Evolutionary conservation across 208 protist species (phyloP), one percentile per base, ranked within the genome.

Genomic region (Jaenimonas drosophilae): DNA sequence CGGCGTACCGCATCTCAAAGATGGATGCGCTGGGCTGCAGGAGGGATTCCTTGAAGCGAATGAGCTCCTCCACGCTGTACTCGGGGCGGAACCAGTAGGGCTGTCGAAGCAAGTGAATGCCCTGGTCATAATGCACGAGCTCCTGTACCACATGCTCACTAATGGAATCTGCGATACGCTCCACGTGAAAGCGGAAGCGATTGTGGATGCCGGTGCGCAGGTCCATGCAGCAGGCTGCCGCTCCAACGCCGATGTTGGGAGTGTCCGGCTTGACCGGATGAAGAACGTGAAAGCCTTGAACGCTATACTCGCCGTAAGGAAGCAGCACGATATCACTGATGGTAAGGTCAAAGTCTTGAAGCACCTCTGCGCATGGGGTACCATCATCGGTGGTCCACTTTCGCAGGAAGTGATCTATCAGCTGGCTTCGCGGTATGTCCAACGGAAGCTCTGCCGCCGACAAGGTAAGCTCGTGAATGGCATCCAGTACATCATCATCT

Each of bases 31-130:
- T 88, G 3, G 85, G 85, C 64, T 88, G 79, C 31, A 93, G 65
- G 23, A 93, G 49, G 27, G 74, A 84, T 56, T 93, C 79, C 57
- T 89, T 88, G 53, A 88, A 93, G 37, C 85, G 79, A 23, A 93
- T 85, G 46, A 81, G 85, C 60, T 93, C 79, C 67, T 93, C 79
- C 25, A 93, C 77, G 42, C 85, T 93, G 55, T 93, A 93, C 61
- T 93, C 79, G 1, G 85, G 80, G 9, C 69, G 62, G 40, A 89
- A 93, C 76, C 76, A 89, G 60, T 86, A 89, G 11, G 74, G 65
- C 45, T 93, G 85, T 4, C 80, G 72, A n/a, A 93, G 54, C 27
- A 93, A n/a, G 57, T 93, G 85, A 19, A 79, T 76, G 14, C 56
- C 67, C 43, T 93, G 85, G 34, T 79, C 61, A 64, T 83, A 89